Percentiles rank a stretch among this genome's conserved stretches.
Conservation (phyloP, 2,329 filamentous ascomycete genomes). For the Colletotrichum costaricense region DNA sequence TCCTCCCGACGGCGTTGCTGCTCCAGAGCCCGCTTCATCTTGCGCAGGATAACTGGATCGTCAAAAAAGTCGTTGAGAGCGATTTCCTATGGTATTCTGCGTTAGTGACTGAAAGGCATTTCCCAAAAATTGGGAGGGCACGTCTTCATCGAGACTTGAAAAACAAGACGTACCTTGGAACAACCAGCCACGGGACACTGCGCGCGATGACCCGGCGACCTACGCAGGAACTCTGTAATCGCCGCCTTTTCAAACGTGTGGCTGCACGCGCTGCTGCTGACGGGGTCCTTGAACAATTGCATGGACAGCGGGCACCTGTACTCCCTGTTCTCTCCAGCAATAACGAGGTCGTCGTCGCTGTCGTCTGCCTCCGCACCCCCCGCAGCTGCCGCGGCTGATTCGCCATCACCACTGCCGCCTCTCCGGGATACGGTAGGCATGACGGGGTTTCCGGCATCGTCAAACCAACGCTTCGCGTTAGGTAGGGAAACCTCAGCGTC, state of each 20-base stretch:
- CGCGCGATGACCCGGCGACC: conserved; percentile 47
- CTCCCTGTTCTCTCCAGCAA: conserved; percentile 72
- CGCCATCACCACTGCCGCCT: conserved; percentile 32
- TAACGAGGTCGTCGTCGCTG: conserved; percentile 75
- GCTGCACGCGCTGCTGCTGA: conserved; percentile 74
- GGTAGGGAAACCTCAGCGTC: conserved; percentile 63
- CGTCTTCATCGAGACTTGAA: not conserved
- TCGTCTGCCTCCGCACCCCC: conserved; percentile 56
- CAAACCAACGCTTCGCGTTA: conserved; percentile 66
- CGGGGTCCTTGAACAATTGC: conserved; percentile 72
- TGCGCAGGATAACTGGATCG: conserved; percentile 67
- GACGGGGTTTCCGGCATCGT: conserved; percentile 55
- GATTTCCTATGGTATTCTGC: conserved; percentile 53
- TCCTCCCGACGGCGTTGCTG: conserved; percentile 55
- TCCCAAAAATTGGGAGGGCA: too few species aligned
- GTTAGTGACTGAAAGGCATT: conserved; percentile 16
- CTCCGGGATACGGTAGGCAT: conserved; percentile 16
- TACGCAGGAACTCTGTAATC: conserved; percentile 67
- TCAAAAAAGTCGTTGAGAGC: conserved; percentile 63
- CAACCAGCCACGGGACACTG: conserved; percentile 77
- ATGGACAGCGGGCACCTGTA: conserved; percentile 79
- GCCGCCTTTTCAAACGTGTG: conserved; percentile 78
- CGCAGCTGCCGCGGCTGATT: conserved; percentile 56
- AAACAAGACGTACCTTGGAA: conserved; percentile 56
- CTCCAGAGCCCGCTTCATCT: conserved; percentile 64